Conservation (phyloP, 2,329 filamentous ascomycete genomes). For the Cryphonectria radicalis region DNA sequence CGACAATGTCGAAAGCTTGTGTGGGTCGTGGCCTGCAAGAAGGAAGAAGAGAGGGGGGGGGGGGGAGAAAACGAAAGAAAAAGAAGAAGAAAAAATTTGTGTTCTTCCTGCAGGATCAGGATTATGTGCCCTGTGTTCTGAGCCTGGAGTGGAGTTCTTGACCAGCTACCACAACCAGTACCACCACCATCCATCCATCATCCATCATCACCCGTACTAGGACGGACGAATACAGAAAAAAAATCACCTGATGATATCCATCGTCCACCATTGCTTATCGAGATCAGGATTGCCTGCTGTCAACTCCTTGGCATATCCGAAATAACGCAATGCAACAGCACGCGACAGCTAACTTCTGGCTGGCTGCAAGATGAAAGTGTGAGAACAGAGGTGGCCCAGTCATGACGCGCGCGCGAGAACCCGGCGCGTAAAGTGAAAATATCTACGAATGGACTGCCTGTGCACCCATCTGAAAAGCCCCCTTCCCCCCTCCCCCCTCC, state of each 20-base stretch:
- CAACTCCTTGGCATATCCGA: too few species aligned
- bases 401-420: background rate
- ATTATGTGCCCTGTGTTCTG: background rate
- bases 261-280: background rate
- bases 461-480: too few species aligned
- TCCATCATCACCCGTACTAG: too few species aligned
- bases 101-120: background rate
- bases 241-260: background rate
- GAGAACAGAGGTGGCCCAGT: background rate
- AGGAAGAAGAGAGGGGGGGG: background rate
- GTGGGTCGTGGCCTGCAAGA: background rate
- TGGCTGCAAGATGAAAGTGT: background rate
- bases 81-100: background rate
- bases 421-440: background rate
- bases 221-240: background rate
- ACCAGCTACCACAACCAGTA: background rate
- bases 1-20: slow-evolving; percentile 10
- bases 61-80: background rate
- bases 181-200: background rate
- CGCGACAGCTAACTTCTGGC: background rate
- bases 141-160: background rate
- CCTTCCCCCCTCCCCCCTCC: too few species aligned
- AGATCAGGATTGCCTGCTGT: background rate
- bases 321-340: background rate
- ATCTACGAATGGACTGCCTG: background rate